phyloP scores from a whole-genome alignment of 371 early-diverging fungal genomes.

The Apophysomyces trapeziformis region DNA sequence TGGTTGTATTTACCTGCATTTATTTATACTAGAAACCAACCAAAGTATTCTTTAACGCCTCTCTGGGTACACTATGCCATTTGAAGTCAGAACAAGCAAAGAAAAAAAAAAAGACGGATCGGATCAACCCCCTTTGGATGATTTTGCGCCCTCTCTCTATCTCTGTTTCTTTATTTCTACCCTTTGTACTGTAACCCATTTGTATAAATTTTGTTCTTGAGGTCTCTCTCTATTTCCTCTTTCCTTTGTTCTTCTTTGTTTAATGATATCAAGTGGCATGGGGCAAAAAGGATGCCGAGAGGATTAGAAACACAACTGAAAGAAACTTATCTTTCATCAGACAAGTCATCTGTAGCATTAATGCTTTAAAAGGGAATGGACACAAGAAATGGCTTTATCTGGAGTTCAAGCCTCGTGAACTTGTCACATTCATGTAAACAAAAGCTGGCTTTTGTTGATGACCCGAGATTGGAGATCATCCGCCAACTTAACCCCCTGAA shows the following conservation, averaged over 20 bases:
- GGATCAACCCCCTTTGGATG: constrained; percentile 13
- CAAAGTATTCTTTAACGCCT: constrained; percentile 16
- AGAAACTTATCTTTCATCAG: background rate
- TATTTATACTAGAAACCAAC: constrained; percentile 23
- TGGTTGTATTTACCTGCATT: constrained; percentile 45
- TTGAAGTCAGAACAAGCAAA: constrained; percentile 18
- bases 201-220: too few species aligned
- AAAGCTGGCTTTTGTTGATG: background rate
- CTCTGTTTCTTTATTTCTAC: background rate
- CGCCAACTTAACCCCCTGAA: constrained; percentile 22
- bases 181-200: too few species aligned
- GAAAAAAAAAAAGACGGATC: background rate
- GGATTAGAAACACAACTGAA: constrained; percentile 7
- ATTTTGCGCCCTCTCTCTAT: too few species aligned
- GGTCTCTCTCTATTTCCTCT: background rate
- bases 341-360: constrained; percentile 10
- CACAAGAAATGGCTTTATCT: constrained; percentile 1
- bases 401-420: constrained; percentile 9
- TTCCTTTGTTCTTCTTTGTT: background rate
- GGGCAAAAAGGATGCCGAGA: background rate
- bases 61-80: constrained; percentile 14
- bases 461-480: constrained; percentile 7
- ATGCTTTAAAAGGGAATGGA: constrained; percentile 2
- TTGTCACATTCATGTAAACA: constrained; percentile 11
- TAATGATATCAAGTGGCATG: background rate